phyloP scores from a whole-genome alignment of 2,329 filamentous ascomycete species.

The Clarireedia paspali region DNA sequence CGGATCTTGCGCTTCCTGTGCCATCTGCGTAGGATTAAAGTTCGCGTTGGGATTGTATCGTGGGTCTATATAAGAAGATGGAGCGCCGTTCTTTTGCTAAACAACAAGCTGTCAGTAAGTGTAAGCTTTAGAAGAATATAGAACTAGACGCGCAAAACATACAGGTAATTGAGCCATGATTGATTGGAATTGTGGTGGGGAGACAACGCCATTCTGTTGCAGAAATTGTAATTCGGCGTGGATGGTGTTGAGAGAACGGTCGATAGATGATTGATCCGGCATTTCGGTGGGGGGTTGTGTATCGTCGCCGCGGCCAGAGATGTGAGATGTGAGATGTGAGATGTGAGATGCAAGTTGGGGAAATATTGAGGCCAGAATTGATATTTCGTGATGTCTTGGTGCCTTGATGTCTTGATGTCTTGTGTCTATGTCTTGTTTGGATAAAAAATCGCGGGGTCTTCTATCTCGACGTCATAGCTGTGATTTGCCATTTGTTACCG shows the following conservation, averaged over 20 bases:
- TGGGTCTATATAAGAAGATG: slow-evolving; percentile 24
- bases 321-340: no score
- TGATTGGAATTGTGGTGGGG: slow-evolving; percentile 26
- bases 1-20: slow-evolving; percentile 27
- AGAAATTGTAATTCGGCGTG: slow-evolving; percentile 26
- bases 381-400: no score
- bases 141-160: neutral
- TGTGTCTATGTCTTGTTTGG: no score
- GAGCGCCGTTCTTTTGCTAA: slow-evolving; percentile 20
- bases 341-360: neutral
- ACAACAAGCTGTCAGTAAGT: neutral
- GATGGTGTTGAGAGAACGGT: slow-evolving; percentile 23
- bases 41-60: slow-evolving; percentile 19
- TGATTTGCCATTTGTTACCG: neutral
- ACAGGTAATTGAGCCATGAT: slow-evolving; percentile 31
- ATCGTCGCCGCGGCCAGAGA: neutral
- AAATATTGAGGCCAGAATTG: no score
- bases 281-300: slow-evolving; percentile 12
- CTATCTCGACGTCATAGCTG: neutral
- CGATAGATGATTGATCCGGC: slow-evolving; percentile 24
- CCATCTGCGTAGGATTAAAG: slow-evolving; percentile 18
- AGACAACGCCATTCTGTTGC: slow-evolving; percentile 25
- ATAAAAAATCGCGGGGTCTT: neutral
- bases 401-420: no score
- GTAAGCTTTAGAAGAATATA: neutral